These are phyloP conservation scores for Quercus engelmannii DNA, from an alignment of 306 rosid genomes.

Conservation along the genomic window DNA sequence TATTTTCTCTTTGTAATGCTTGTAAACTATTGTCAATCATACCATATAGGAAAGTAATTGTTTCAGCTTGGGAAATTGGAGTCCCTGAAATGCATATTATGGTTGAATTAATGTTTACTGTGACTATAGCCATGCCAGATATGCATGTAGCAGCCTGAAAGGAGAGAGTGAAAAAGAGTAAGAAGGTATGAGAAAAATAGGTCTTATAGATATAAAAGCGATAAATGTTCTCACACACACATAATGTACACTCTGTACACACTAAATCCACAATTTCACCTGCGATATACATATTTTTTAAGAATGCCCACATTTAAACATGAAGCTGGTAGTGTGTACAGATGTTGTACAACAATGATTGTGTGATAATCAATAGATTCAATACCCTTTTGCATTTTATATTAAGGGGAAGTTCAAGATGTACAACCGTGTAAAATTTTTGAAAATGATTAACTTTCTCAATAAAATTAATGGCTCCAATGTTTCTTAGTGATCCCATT, in stretches of 20 bases:
- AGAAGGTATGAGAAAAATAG: slow-evolving; percentile 22
- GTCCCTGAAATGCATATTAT: slow-evolving; percentile 72
- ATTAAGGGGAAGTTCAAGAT: neutral
- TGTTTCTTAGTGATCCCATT: neutral
- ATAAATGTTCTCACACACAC: no score
- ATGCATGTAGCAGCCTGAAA: slow-evolving; percentile 48
- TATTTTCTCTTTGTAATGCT: neutral
- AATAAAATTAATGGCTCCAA: neutral
- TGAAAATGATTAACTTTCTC: neutral
- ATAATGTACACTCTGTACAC: no score
- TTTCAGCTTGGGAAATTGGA: slow-evolving; percentile 61
- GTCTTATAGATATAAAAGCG: neutral
- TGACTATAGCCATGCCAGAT: slow-evolving; percentile 51
- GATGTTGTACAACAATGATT: no score
- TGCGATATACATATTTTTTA: no score
- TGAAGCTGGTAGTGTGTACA: no score
- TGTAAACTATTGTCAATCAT: slow-evolving; percentile 14
- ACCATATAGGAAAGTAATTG: slow-evolving; percentile 83
- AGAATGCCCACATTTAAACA: no score
- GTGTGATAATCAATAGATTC: no score
- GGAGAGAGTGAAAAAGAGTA: neutral
- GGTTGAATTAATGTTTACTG: slow-evolving; percentile 50
- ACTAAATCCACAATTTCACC: no score
- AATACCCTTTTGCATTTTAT: no score
- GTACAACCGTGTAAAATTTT: neutral